These are phyloP conservation scores for Talaromyces sp. DNA, from an alignment of 2,329 filamentous ascomycete species.

Conservation along the genomic window DNA sequence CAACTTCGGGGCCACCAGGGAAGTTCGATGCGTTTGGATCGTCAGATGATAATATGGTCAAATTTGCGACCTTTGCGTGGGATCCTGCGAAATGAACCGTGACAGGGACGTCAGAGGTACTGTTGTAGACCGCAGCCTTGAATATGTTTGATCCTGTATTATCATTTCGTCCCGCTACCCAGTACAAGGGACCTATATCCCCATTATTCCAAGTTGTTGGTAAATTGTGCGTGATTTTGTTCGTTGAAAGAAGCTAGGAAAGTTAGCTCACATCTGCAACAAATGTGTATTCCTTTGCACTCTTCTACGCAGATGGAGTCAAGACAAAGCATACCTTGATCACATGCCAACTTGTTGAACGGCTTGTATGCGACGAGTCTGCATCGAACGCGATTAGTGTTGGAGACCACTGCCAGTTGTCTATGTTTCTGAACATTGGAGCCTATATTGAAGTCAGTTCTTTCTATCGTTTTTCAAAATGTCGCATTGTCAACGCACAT, in stretches of 20 bases:
- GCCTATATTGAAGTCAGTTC: slow-evolving; percentile 15
- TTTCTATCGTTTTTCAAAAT: background rate
- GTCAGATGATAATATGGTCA: background rate
- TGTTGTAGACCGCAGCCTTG: slow-evolving; percentile 3
- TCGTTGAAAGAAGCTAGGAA: background rate
- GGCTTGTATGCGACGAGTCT: slow-evolving; percentile 5
- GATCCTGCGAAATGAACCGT: background rate
- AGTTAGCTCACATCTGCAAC: background rate
- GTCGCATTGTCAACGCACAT: background rate
- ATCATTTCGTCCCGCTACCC: background rate
- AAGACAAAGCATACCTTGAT: background rate
- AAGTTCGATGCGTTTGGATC: slow-evolving; percentile 1
- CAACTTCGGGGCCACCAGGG: background rate
- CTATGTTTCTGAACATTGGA: slow-evolving; percentile 21
- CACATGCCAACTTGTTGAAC: slow-evolving; percentile 5
- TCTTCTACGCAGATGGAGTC: background rate
- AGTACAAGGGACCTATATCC: background rate
- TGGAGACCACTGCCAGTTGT: slow-evolving; percentile 20
- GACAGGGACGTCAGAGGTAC: background rate
- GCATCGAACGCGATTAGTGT: slow-evolving; percentile 8
- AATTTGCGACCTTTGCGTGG: background rate
- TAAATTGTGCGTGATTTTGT: background rate
- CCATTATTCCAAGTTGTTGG: background rate
- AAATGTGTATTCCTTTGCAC: background rate
- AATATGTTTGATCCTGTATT: background rate